Percentiles rank a stretch among this genome's conserved stretches.
Conservation (phyloP, 2,329 filamentous ascomycete genomes). For the Monilinia aucupariae region DNA sequence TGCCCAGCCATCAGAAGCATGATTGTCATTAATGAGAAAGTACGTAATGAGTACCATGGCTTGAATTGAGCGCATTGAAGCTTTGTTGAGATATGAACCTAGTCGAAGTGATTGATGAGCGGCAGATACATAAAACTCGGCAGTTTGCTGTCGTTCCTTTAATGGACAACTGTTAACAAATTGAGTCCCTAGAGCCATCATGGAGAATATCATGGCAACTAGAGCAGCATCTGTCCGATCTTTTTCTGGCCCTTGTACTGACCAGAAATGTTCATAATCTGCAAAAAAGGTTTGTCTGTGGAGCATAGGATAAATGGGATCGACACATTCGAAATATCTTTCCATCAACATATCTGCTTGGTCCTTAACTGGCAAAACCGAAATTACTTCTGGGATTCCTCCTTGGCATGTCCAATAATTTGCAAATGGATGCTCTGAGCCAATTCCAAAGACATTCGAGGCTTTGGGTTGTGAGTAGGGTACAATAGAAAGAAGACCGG, state of each 20-base stretch:
- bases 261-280: conserved; percentile 76
- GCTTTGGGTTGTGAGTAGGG: conserved; percentile 65
- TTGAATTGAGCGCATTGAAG: conserved; percentile 67
- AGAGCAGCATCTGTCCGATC: conserved; percentile 60
- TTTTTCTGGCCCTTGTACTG: conserved; percentile 52
- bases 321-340: conserved; percentile 65
- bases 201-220: conserved; percentile 67
- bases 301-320: conserved; percentile 77
- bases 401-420: conserved; percentile 82
- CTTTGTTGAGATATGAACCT: conserved; percentile 70
- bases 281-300: conserved; percentile 69
- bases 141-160: conserved; percentile 64
- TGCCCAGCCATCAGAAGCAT: conserved; percentile 76
- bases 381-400: conserved; percentile 68
- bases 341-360: conserved; percentile 66
- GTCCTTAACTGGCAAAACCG: conserved; percentile 67
- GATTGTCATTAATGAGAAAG: conserved; percentile 81
- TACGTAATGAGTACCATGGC: conserved; percentile 80
- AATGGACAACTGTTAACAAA: conserved; percentile 55
- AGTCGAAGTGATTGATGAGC: conserved; percentile 72
- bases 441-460: conserved; percentile 76
- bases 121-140: conserved; percentile 76
- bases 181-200: conserved; percentile 73
- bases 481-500: conserved; percentile 63
- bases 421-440: conserved; percentile 71